Conservation (phyloP, 2,329 filamentous ascomycete species). For the Macroventuria anomochaeta region DNA sequence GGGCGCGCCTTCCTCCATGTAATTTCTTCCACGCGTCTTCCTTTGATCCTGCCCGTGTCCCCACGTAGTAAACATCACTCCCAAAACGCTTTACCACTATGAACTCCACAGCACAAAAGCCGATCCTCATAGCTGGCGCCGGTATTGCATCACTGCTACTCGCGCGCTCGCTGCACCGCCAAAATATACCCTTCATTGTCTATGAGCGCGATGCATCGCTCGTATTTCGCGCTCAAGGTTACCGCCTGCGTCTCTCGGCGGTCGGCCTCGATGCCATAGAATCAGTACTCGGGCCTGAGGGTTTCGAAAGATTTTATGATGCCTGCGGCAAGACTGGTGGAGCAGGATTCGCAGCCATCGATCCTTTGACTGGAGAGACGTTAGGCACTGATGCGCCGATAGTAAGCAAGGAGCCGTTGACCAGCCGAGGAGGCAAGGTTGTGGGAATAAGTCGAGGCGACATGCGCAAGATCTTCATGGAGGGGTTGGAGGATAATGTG, state of each 20-base stretch:
- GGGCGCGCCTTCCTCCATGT: neutral
- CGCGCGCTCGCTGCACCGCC: conserved; percentile 37
- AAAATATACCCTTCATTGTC: conserved; percentile 42
- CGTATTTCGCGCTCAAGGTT: conserved; percentile 67
- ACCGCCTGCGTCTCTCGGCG: conserved; percentile 63
- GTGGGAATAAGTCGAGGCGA: conserved; percentile 68
- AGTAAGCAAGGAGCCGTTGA: conserved; percentile 43
- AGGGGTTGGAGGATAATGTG: conserved; percentile 62
- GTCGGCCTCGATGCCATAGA: conserved; percentile 68
- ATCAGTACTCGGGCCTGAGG: conserved; percentile 58
- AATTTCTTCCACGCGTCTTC: neutral
- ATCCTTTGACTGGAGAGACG: conserved; percentile 62
- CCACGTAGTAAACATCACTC: neutral
- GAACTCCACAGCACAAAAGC: conserved; percentile 39
- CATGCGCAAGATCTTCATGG: conserved; percentile 66
- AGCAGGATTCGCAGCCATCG: conserved; percentile 56
- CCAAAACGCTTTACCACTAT: conserved; percentile 7
- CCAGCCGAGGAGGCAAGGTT: conserved; percentile 63
- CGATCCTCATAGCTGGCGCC: conserved; percentile 49
- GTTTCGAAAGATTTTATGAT: conserved; percentile 64
- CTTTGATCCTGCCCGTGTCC: neutral
- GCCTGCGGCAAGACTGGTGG: conserved; percentile 67
- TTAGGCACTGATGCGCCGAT: conserved; percentile 31
- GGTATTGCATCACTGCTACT: conserved; percentile 43
- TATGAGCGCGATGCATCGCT: conserved; percentile 54